Percentiles rank a stretch among this genome's conserved stretches.
phyloP scores from a whole-genome alignment of 2,329 filamentous ascomycete genomes.

The Sporothrix sp. region DNA sequence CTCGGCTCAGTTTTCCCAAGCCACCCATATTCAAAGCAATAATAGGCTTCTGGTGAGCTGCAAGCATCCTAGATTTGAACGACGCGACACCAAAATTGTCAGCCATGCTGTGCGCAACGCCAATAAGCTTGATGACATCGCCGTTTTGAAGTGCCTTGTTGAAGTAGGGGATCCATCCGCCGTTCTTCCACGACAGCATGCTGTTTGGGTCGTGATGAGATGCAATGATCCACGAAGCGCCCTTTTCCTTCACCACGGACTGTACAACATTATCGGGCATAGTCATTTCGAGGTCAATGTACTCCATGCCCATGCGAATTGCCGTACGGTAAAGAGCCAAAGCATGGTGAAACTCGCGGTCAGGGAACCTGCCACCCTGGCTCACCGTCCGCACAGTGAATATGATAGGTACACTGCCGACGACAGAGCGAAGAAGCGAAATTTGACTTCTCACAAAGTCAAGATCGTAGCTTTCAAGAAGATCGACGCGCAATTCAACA shows the following conservation, averaged over 20 bases:
- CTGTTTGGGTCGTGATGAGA: constrained; percentile 87
- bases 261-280: constrained; percentile 69
- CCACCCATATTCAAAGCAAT: constrained; percentile 96
- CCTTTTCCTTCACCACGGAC: constrained; percentile 55
- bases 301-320: constrained; percentile 78
- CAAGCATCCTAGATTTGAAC: constrained; percentile 69
- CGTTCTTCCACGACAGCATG: constrained; percentile 76
- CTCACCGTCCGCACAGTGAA: constrained; percentile 81
- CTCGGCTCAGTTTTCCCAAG: constrained; percentile 76
- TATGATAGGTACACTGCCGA: constrained; percentile 56
- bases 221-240: constrained; percentile 74
- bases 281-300: constrained; percentile 85
- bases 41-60: constrained; percentile 67
- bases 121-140: constrained; percentile 90
- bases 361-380: constrained; percentile 83
- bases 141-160: constrained; percentile 84
- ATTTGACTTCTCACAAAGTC: constrained; percentile 79
- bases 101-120: constrained; percentile 61
- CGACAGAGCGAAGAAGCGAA: constrained; percentile 62
- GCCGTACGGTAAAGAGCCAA: constrained; percentile 68
- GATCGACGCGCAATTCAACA: constrained; percentile 86
- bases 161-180: constrained; percentile 85
- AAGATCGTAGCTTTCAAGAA: constrained; percentile 64
- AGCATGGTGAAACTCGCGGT: constrained; percentile 61
- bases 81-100: constrained; percentile 79